These are phyloP conservation scores for Lumnitzera littorea DNA, from an alignment of 345 rosid species.

Conservation along the genomic window DNA sequence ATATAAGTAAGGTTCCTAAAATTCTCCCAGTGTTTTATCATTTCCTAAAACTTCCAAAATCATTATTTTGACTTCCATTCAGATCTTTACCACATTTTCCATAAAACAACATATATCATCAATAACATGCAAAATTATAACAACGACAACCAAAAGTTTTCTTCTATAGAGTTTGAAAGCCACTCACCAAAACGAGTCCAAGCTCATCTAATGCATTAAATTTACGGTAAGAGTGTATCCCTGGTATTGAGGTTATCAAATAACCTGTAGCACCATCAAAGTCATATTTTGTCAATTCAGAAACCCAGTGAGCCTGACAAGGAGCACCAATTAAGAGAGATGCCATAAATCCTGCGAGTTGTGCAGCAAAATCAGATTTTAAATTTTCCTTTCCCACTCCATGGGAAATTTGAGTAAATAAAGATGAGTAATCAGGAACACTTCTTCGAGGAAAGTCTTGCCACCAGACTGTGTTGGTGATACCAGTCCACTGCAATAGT, in stretches of 20 bases:
- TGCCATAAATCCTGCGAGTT: slow-evolving; percentile 84
- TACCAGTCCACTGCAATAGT: slow-evolving; percentile 69
- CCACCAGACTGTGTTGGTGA: slow-evolving; percentile 96
- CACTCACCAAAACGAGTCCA: slow-evolving; percentile 30
- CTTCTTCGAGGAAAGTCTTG: slow-evolving; percentile 83
- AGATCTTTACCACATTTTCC: too few relatives aligned
- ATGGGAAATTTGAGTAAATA: slow-evolving; percentile 39
- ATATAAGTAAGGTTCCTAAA: too few relatives aligned
- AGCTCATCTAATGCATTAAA: slow-evolving; percentile 21
- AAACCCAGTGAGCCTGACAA: slow-evolving; percentile 76
- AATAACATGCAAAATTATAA: too few relatives aligned
- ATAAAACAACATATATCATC: too few relatives aligned
- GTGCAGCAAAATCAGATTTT: slow-evolving; percentile 72
- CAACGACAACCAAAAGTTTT: neutral
- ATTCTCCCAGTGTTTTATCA: too few relatives aligned
- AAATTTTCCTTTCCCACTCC: slow-evolving; percentile 8
- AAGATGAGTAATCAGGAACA: slow-evolving; percentile 55
- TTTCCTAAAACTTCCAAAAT: too few relatives aligned
- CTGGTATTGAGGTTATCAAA: slow-evolving; percentile 82
- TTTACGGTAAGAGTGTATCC: slow-evolving; percentile 54
- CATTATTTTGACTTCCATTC: too few relatives aligned
- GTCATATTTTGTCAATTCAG: slow-evolving; percentile 66
- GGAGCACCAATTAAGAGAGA: slow-evolving; percentile 76
- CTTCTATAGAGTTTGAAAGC: neutral
- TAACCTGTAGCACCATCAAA: slow-evolving; percentile 62